Conservation (phyloP, 768 basidiomycete species). For the Tremella fuciformis region DNA sequence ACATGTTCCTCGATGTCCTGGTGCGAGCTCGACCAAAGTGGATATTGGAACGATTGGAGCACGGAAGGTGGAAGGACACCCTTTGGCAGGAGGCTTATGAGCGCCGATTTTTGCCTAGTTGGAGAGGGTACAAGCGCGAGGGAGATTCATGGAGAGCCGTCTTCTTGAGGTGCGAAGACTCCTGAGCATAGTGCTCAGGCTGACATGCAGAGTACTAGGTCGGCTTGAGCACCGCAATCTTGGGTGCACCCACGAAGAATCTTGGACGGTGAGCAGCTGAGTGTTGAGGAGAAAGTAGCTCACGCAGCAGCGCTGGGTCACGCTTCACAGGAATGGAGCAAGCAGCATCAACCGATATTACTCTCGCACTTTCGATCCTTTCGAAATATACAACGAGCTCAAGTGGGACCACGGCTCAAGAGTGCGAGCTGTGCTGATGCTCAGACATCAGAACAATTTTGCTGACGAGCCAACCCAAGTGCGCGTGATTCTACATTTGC, state of each 20-base stretch:
- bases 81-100: constrained; percentile 45
- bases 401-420: constrained; percentile 23
- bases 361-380: constrained; percentile 46
- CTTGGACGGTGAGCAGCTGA: constrained; percentile 41
- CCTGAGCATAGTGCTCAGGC: neutral
- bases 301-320: constrained; percentile 37
- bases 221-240: constrained; percentile 41
- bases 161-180: constrained; percentile 42
- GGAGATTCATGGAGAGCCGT: constrained; percentile 43
- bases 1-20: constrained; percentile 35
- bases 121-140: constrained; percentile 39
- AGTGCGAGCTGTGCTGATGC: neutral
- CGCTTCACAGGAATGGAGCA: constrained; percentile 46
- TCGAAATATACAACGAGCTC: constrained; percentile 46
- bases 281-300: neutral
- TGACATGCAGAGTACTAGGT: constrained; percentile 26
- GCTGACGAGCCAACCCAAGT: constrained; percentile 36
- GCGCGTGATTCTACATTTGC: constrained; percentile 39
- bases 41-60: constrained; percentile 42
- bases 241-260: constrained; percentile 49
- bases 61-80: constrained; percentile 29
- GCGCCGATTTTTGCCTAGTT: constrained; percentile 42
- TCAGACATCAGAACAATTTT: constrained; percentile 43
- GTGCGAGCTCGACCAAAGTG: constrained; percentile 43
- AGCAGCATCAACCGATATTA: constrained; percentile 48